phyloP scores from a whole-genome alignment of 2,329 filamentous ascomycete species.

The Elsinoe ampelina region DNA sequence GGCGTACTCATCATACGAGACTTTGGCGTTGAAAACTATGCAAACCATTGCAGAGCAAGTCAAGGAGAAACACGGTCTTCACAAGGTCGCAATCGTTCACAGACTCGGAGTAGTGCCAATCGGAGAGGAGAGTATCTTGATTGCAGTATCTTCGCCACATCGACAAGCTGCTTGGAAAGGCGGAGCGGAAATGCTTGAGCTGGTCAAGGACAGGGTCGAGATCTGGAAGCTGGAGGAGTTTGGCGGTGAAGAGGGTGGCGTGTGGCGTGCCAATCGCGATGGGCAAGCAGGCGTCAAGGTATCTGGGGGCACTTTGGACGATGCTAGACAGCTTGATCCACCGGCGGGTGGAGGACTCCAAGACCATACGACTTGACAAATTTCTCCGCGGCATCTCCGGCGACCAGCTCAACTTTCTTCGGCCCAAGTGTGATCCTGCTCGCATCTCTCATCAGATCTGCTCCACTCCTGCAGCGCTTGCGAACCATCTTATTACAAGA shows the following conservation, averaged over 20 bases:
- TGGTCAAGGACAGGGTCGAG: constrained; percentile 79
- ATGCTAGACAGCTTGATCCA: not conserved
- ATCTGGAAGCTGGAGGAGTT: constrained; percentile 95
- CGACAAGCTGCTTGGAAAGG: constrained; percentile 76
- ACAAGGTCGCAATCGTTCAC: constrained; percentile 71
- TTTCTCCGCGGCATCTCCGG: not conserved
- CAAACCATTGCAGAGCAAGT: constrained; percentile 53
- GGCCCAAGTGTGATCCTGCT: no score
- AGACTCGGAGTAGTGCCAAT: constrained; percentile 78
- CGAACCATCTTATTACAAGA: no score
- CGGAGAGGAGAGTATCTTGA: constrained; percentile 85
- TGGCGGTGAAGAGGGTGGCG: constrained; percentile 58
- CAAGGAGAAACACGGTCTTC: constrained; percentile 52
- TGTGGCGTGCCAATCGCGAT: constrained; percentile 85
- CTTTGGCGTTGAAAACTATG: constrained; percentile 61
- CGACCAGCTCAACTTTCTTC: not conserved
- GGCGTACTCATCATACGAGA: constrained; percentile 64
- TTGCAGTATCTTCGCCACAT: constrained; percentile 77
- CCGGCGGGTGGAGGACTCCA: not conserved
- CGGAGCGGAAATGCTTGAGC: constrained; percentile 80
- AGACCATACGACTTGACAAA: no score
- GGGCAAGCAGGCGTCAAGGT: constrained; percentile 50
- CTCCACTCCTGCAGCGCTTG: not conserved
- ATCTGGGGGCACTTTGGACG: not conserved
- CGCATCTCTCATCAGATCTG: not conserved